These are phyloP conservation scores for Exserohilum rostratum DNA, from an alignment of 2,329 filamentous ascomycete genomes.

Conservation along the genomic window DNA sequence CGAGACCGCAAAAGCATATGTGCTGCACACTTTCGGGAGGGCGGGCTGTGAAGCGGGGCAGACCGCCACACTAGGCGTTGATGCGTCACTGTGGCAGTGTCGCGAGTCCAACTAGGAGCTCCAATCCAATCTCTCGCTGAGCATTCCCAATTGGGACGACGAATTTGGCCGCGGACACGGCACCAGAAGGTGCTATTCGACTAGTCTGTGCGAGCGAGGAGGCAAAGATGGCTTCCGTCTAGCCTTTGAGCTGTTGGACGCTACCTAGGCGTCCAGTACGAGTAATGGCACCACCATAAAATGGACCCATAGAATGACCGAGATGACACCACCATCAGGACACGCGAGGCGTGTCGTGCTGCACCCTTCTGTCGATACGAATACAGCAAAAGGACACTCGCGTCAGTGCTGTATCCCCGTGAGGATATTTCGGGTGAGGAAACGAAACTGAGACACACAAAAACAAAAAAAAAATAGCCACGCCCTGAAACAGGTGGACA, in stretches of 20 bases:
- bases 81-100: slow-evolving; percentile 2
- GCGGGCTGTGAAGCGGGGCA: slow-evolving; percentile 10
- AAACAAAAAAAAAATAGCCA: background rate
- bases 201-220: background rate
- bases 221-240: background rate
- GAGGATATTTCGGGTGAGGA: too few species aligned
- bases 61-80: slow-evolving; percentile 2
- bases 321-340: too few species aligned
- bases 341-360: too few species aligned
- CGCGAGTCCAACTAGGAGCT: background rate
- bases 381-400: too few species aligned
- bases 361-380: too few species aligned
- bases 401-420: too few species aligned
- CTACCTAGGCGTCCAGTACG: background rate
- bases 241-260: too few species aligned
- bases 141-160: background rate
- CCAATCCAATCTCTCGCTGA: background rate
- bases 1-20: background rate
- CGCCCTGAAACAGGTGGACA: background rate
- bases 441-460: too few species aligned
- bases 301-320: too few species aligned
- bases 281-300: background rate
- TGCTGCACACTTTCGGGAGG: background rate
- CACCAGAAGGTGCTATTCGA: too few species aligned
- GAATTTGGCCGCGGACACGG: background rate